These are phyloP conservation scores for Begonia masoniana DNA, from an alignment of 306 rosid genomes.

Conservation along the genomic window DNA sequence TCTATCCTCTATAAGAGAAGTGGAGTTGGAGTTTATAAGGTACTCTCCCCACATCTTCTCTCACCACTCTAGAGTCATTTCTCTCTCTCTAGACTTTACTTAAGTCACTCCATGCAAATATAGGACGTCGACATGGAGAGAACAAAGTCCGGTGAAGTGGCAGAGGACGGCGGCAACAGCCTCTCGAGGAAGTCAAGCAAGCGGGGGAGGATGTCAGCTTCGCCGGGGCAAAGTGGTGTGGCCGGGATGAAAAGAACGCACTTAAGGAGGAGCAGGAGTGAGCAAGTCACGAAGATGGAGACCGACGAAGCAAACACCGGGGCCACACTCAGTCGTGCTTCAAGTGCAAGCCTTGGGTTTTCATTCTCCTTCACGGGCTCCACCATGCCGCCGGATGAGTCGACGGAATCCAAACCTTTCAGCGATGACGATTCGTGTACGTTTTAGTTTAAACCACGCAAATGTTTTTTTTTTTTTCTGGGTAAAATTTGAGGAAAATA, in stretches of 20 bases:
- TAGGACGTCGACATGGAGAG: too few relatives aligned
- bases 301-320: slow-evolving; percentile 59
- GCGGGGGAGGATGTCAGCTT: slow-evolving; percentile 28
- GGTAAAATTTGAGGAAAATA: too few relatives aligned
- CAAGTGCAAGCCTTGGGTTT: slow-evolving; percentile 90
- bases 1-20: too few relatives aligned
- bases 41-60: too few relatives aligned
- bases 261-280: slow-evolving; percentile 80
- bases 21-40: too few relatives aligned
- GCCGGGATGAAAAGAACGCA: slow-evolving; percentile 42
- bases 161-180: slow-evolving; percentile 19
- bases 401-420: slow-evolving; percentile 58
- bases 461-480: background rate
- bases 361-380: slow-evolving; percentile 93
- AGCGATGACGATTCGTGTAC: slow-evolving; percentile 83
- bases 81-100: too few relatives aligned
- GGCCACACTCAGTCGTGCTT: slow-evolving; percentile 78
- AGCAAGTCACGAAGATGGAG: slow-evolving; percentile 59
- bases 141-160: slow-evolving; percentile 1
- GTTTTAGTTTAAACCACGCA: slow-evolving; percentile 2
- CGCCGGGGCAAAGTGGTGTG: slow-evolving; percentile 39
- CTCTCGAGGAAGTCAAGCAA: slow-evolving; percentile 63
- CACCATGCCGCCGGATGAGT: slow-evolving; percentile 75
- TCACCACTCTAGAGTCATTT: too few relatives aligned
- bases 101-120: too few relatives aligned